phyloP scores from a whole-genome alignment of 805 yeast genomes.

The Teunomyces atbi region DNA sequence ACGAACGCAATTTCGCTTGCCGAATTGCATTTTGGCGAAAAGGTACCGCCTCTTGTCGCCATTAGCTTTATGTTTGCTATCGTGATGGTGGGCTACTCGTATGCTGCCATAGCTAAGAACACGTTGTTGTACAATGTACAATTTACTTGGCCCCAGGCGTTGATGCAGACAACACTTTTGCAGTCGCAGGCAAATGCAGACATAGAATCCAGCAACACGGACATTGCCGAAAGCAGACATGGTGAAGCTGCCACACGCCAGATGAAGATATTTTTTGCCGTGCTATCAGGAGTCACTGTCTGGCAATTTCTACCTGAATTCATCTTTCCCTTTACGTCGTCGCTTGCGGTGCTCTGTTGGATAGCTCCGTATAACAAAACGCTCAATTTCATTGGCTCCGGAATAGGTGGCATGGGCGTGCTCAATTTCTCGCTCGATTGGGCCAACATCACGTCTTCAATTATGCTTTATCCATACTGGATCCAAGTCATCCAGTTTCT shows the following conservation, averaged over 20 bases:
- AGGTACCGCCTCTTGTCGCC: conserved; percentile 36
- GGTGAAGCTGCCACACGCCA: conserved; percentile 13
- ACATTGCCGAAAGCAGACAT: no score
- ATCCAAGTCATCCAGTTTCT: conserved; percentile 47
- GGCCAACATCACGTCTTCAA: conserved; percentile 51
- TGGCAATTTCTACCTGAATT: conserved; percentile 54
- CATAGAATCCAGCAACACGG: conserved; percentile 11
- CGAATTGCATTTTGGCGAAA: conserved; percentile 40
- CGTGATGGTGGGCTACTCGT: conserved; percentile 53
- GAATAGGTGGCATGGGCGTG: conserved; percentile 52
- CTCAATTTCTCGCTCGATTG: conserved; percentile 50
- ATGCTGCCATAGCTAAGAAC: conserved; percentile 49
- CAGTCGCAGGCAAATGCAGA: conserved; percentile 26
- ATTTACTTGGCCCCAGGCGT: conserved; percentile 48
- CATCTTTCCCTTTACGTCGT: conserved; percentile 47
- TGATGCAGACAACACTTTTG: conserved; percentile 51
- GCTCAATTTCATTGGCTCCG: conserved; percentile 49
- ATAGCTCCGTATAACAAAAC: conserved; percentile 42
- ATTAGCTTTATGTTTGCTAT: conserved; percentile 50
- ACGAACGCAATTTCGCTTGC: conserved; percentile 48
- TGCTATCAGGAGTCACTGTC: conserved; percentile 30
- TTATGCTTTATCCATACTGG: conserved; percentile 54
- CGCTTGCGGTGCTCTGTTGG: conserved; percentile 50
- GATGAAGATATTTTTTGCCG: conserved; percentile 39
- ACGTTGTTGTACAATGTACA: conserved; percentile 48